Evolutionary conservation across 176 grass and related monocot genomes (phyloP).

Genomic region (Canna indica): DNA sequence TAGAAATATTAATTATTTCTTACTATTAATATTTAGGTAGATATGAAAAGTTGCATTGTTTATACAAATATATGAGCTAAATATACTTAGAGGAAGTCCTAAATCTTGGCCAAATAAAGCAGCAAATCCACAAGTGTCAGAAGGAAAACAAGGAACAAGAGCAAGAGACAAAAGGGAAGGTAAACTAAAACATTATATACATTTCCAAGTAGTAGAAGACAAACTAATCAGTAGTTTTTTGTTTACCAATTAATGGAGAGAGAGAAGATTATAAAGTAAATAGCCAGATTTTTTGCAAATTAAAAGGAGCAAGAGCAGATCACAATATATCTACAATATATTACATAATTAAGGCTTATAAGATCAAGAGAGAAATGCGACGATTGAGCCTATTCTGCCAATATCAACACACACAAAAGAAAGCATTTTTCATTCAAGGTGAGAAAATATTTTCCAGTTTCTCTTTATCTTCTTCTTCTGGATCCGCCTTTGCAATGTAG

Average conservation of each 20-base stretch:
- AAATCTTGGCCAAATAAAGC: background rate
- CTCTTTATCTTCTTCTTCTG: background rate
- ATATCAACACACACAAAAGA: slow-evolving; percentile 42
- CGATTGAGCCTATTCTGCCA: slow-evolving; percentile 84
- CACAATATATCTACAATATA: background rate
- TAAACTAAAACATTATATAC: background rate
- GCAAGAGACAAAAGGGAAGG: too few species aligned
- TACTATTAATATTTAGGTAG: too few species aligned
- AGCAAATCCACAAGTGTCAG: background rate
- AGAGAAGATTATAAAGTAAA: background rate
- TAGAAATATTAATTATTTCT: too few species aligned
- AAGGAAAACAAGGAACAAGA: background rate
- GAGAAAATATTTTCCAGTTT: slow-evolving; percentile 23
- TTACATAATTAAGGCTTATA: background rate
- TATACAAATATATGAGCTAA: too few species aligned
- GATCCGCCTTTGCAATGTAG: background rate
- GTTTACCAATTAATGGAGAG: background rate
- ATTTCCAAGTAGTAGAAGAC: background rate
- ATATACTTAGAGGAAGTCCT: background rate
- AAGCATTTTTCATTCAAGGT: slow-evolving; percentile 25
- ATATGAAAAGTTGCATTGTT: too few species aligned
- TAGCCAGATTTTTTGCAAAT: too few species aligned
- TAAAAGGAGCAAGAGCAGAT: background rate
- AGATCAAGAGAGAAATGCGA: slow-evolving; percentile 15
- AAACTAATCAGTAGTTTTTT: background rate